Percentiles rank a stretch among this genome's conserved stretches.
phyloP scores from a whole-genome alignment of 2,329 filamentous ascomycete species.

The Thermochaetoides dissita region DNA sequence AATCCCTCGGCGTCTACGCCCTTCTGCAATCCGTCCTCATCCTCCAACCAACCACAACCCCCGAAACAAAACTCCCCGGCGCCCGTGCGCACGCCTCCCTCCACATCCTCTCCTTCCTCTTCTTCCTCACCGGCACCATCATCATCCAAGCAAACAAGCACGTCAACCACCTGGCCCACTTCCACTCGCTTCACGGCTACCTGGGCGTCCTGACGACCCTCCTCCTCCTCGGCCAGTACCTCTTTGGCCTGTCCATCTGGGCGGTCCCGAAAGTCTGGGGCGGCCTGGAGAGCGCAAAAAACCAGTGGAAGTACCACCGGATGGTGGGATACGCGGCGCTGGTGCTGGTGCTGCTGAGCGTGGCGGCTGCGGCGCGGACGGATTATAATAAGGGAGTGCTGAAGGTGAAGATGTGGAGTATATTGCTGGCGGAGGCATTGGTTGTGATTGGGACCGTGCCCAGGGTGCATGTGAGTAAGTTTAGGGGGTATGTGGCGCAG shows the following conservation, averaged over 20 bases:
- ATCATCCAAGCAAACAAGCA: conserved; percentile 79
- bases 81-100: conserved; percentile 53
- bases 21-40: conserved; percentile 69
- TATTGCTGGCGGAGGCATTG: conserved; percentile 51
- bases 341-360: conserved; percentile 56
- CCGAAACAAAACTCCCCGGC: conserved; percentile 53
- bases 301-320: conserved; percentile 82
- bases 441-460: conserved; percentile 60
- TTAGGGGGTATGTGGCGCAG: conserved; percentile 34
- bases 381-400: conserved; percentile 56
- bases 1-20: conserved; percentile 54
- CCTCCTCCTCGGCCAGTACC: conserved; percentile 55
- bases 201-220: conserved; percentile 67
- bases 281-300: conserved; percentile 64
- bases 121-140: conserved; percentile 50
- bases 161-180: conserved; percentile 51
- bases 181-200: conserved; percentile 68
- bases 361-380: conserved; percentile 63
- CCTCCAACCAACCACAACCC: conserved; percentile 73
- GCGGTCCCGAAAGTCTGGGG: conserved; percentile 63
- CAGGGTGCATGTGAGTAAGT: conserved; percentile 68
- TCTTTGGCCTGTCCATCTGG: conserved; percentile 74
- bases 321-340: conserved; percentile 61
- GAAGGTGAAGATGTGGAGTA: conserved; percentile 62
- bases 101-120: conserved; percentile 49